These are phyloP conservation scores for Paralagenidium karlingii DNA, from an alignment of 352 stramenopile genomes.

Conservation along the genomic window DNA sequence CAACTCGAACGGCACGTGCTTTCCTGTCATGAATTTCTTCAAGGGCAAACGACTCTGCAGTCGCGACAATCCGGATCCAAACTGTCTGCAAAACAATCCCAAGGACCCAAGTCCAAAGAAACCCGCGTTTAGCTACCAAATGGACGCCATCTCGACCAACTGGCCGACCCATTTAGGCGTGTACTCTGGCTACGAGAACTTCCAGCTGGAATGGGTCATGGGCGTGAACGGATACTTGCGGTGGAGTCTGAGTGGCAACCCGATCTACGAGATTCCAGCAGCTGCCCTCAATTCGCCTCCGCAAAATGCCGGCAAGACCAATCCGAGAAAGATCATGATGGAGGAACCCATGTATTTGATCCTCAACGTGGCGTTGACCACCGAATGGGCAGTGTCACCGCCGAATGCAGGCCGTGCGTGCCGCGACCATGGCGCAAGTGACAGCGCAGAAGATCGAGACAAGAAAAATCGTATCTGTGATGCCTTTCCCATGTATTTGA, in stretches of 20 bases:
- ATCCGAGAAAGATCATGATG: constrained; percentile 73
- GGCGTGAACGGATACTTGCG: constrained; percentile 22
- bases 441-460: constrained; percentile 32
- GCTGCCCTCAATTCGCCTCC: constrained; percentile 18
- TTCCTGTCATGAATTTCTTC: constrained; percentile 45
- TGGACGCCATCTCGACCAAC: constrained; percentile 75
- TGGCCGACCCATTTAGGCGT: constrained; percentile 46
- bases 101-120: constrained; percentile 16
- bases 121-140: constrained; percentile 59
- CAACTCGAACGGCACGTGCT: constrained; percentile 28
- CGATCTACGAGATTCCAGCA: constrained; percentile 73
- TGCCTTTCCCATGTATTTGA: constrained; percentile 24
- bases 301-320: constrained; percentile 16
- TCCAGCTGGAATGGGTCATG: constrained; percentile 19
- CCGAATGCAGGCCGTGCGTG: constrained; percentile 7
- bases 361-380: constrained; percentile 89
- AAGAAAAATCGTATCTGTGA: constrained; percentile 28
- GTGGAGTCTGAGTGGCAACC: constrained; percentile 51
- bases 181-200: constrained; percentile 37
- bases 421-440: constrained; percentile 13
- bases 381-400: constrained; percentile 24
- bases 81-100: constrained; percentile 12
- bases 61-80: constrained; percentile 37
- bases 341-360: constrained; percentile 89
- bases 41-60: constrained; percentile 50